Base-by-base conservation (phyloP, 768 basidiomycete species). In the Fomitopsis pulvina region DNA sequence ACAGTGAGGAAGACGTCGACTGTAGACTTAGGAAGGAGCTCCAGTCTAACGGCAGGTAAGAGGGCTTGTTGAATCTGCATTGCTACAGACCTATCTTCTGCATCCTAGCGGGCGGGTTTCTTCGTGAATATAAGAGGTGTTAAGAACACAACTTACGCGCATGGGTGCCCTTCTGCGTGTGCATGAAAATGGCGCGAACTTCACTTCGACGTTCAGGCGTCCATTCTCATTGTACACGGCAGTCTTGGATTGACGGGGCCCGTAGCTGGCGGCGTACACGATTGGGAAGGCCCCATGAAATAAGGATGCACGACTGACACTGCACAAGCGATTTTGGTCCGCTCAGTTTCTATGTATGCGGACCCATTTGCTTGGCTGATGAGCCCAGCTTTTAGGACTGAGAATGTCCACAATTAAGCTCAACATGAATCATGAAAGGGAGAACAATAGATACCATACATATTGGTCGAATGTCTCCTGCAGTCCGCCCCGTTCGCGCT, bases 321-420 rank as follows among this genome's bases (percentile, higher is more conserved):
- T 37, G 96, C 92, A 64, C 92, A 96, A 4, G 92, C 93, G 55
- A 99, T 82, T 70, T 99, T 99, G 0, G 90, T 89, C 48, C 78
- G 78, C 50, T 88, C 87, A 1, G 86, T 87, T 69, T 99, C 96
- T 58, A 99, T 88, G 63, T 98, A 99, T 10, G 92, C 93, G 16
- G 93, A 96, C 1, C 96, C 96, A 62, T 92, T 94, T 1, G 96
- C 95, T 68, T 96, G 92, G 53, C 71, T 86, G 47, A 96, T 92
- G 12, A 98, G 71, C 8, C 93, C 92, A 25, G 91, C 82, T 63
- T 93, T 85, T 42, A 99, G 70, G 67, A 90, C 94, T 99, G 55
- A 48, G 45, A 46, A 42, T 41, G 38, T 54, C 34, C 88, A 39
- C 48, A 28, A 56, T 53, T n/a, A 18, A 49, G 38, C 14, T 27